Evolutionary conservation across 129 eudicot species (phyloP).

Genomic region (Ambrosia artemisiifolia): DNA sequence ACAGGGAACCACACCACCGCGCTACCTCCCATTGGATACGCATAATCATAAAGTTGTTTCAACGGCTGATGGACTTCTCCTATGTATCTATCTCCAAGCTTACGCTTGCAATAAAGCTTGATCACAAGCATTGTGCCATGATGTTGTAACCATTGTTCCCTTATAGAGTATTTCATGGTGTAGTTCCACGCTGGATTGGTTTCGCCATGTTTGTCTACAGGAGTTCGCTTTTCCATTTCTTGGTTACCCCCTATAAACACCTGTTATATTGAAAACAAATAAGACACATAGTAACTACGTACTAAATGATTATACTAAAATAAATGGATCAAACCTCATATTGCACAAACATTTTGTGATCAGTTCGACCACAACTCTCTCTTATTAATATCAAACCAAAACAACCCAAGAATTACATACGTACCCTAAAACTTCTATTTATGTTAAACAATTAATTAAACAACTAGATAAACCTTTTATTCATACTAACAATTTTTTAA

Average conservation of each 20-base stretch:
- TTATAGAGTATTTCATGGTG: conserved; percentile 36
- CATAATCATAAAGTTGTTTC: conserved; percentile 60
- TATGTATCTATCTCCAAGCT: conserved; percentile 58
- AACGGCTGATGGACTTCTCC: conserved; percentile 54
- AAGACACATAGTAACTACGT: neutral
- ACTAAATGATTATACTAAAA: too few relatives aligned
- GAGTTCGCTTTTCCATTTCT: conserved; percentile 38
- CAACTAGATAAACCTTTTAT: too few relatives aligned
- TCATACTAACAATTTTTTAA: too few relatives aligned
- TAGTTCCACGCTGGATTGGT: conserved; percentile 57
- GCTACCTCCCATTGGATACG: conserved; percentile 43
- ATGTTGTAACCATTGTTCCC: conserved; percentile 44
- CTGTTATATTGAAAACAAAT: conserved; percentile 1
- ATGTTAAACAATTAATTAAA: too few relatives aligned
- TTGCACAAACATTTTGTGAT: too few relatives aligned
- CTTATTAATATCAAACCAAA: too few relatives aligned
- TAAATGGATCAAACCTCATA: too few relatives aligned
- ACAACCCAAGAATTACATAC: too few relatives aligned
- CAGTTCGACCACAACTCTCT: too few relatives aligned
- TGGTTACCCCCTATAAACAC: conserved; percentile 38
- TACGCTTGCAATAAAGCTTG: conserved; percentile 60
- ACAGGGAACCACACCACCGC: conserved; percentile 41
- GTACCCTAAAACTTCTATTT: too few relatives aligned
- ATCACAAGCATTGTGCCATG: conserved; percentile 48
- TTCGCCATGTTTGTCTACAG: conserved; percentile 41